A percentile compares a stretch with the other conserved stretches of the same genome.
Evolutionary conservation across 495 filamentous ascomycete species (phyloP).

Genomic region (Cercophora sp.): DNA sequence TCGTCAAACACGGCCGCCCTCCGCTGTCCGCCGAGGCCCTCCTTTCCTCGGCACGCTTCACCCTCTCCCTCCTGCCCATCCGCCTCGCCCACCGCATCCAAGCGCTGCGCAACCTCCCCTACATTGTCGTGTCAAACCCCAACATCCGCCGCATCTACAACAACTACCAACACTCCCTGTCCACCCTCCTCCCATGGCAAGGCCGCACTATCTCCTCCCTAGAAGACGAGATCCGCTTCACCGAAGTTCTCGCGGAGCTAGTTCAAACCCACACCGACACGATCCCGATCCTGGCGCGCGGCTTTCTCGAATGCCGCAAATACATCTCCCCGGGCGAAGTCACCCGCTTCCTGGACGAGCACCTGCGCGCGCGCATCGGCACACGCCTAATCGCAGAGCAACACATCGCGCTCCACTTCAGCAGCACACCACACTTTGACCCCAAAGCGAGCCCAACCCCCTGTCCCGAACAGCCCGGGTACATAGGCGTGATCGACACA

Average conservation of each 20-base stretch:
- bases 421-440: slow-evolving; percentile 64
- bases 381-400: slow-evolving; percentile 94
- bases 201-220: slow-evolving; percentile 70
- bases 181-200: slow-evolving; percentile 81
- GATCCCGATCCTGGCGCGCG: slow-evolving; percentile 84
- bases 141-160: slow-evolving; percentile 88
- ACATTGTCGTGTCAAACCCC: slow-evolving; percentile 94
- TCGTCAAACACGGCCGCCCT: slow-evolving; percentile 87
- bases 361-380: slow-evolving; percentile 89
- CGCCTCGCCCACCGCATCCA: slow-evolving; percentile 94
- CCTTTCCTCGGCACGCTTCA: slow-evolving; percentile 88
- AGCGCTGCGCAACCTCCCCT: slow-evolving; percentile 86
- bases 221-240: slow-evolving; percentile 86
- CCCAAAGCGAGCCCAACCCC: slow-evolving; percentile 38
- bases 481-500: slow-evolving; percentile 97
- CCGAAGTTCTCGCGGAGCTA: slow-evolving; percentile 85
- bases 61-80: slow-evolving; percentile 83
- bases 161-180: slow-evolving; percentile 90
- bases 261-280: slow-evolving; percentile 92
- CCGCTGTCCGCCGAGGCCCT: slow-evolving; percentile 77
- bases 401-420: slow-evolving; percentile 89
- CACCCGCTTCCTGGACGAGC: slow-evolving; percentile 87
- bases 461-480: slow-evolving; percentile 57
- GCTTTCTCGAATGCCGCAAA: slow-evolving; percentile 85
- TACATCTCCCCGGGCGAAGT: slow-evolving; percentile 80